Percentiles rank a stretch among this genome's conserved stretches.
phyloP scores from a whole-genome alignment of 2,329 filamentous ascomycete species.

The Xenoacremonium recifei region DNA sequence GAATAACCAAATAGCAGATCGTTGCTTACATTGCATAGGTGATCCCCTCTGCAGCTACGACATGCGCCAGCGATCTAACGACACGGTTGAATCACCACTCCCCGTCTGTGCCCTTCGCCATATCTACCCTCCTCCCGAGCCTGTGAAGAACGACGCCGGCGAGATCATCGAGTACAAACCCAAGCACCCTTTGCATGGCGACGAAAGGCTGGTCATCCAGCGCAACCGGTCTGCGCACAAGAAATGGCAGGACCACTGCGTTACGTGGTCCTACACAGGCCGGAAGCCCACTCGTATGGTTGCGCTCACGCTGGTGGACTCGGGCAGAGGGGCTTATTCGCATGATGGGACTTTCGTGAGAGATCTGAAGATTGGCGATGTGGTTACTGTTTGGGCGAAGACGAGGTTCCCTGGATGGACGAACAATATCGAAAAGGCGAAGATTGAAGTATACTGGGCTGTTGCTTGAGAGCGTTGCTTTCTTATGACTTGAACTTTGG shows the following conservation, averaged over 20 bases:
- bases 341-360: slow-evolving; percentile 56
- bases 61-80: slow-evolving; percentile 21
- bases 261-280: slow-evolving; percentile 56
- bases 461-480: slow-evolving; percentile 25
- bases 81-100: slow-evolving; percentile 21
- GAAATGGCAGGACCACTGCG: slow-evolving; percentile 38
- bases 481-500: no score
- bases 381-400: slow-evolving; percentile 61
- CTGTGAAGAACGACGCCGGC: no score
- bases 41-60: slow-evolving; percentile 30
- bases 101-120: slow-evolving; percentile 37
- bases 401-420: slow-evolving; percentile 54
- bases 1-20: fast-evolving
- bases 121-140: slow-evolving; percentile 30
- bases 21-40: slow-evolving; percentile 20
- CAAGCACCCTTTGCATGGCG: slow-evolving; percentile 35
- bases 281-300: slow-evolving; percentile 41
- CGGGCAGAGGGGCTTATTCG: slow-evolving; percentile 51
- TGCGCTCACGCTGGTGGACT: slow-evolving; percentile 34
- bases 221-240: slow-evolving; percentile 40
- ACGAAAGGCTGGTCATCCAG: slow-evolving; percentile 45
- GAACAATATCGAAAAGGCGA: slow-evolving; percentile 49
- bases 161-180: slow-evolving; percentile 33
- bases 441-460: slow-evolving; percentile 60
- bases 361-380: slow-evolving; percentile 56